Conservation (phyloP, 257 asterid genomes). For the Jacaranda mimosifolia region DNA sequence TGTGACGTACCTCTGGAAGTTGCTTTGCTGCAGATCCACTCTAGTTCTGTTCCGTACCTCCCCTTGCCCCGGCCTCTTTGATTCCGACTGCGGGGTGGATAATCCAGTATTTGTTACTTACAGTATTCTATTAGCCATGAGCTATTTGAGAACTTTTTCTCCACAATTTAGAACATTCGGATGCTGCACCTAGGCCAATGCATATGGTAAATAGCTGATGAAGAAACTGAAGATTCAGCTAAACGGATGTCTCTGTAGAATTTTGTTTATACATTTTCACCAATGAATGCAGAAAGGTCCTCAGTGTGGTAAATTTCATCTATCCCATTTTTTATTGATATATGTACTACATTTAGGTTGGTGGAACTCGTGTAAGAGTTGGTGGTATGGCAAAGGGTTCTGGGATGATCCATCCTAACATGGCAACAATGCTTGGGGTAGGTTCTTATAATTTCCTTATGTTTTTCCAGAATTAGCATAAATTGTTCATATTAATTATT, state of each 20-base stretch:
- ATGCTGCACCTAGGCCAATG: not conserved
- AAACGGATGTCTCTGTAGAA: constrained; percentile 9
- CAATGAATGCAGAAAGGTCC: constrained; percentile 5
- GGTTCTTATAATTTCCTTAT: constrained; percentile 35
- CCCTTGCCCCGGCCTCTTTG: no score
- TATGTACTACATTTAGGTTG: constrained; percentile 58
- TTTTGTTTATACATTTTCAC: constrained; percentile 1
- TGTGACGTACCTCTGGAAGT: no score
- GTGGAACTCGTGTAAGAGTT: constrained; percentile 69
- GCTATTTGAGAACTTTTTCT: constrained; percentile 21
- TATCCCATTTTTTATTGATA: constrained; percentile 20
- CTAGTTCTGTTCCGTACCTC: no score
- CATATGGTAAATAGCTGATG: constrained; percentile 5
- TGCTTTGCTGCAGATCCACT: no score
- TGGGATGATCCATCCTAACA: constrained; percentile 99
- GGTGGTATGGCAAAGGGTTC: constrained; percentile 99
- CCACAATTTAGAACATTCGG: not conserved
- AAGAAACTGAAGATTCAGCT: constrained; percentile 22
- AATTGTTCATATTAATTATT: constrained; percentile 34
- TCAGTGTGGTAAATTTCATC: not conserved
- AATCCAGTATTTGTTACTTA: no score
- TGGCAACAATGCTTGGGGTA: constrained; percentile 99
- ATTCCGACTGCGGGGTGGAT: no score
- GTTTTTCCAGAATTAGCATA: constrained; percentile 12
- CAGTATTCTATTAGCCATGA: not conserved